phyloP scores from a whole-genome alignment of 768 basidiomycete species.

The Pleurotus eryngii region DNA sequence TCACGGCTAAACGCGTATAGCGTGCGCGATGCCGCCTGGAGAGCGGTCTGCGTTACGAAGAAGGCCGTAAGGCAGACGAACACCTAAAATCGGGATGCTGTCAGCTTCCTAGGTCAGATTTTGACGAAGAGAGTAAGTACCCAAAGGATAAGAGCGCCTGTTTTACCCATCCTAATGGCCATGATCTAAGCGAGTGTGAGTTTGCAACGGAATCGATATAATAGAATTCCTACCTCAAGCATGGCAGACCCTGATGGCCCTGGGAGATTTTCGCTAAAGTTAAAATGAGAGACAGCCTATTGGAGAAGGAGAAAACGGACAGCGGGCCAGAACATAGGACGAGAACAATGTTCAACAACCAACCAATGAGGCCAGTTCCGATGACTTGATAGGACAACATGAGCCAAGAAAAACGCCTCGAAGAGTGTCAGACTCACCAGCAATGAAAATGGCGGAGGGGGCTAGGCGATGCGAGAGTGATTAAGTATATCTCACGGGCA shows the following conservation, averaged over 20 bases:
- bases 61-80: constrained; percentile 85
- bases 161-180: constrained; percentile 69
- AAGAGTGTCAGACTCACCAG: constrained; percentile 29
- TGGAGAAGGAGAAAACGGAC: constrained; percentile 33
- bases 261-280: constrained; percentile 56
- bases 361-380: constrained; percentile 75
- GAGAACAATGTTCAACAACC: constrained; percentile 84
- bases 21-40: constrained; percentile 80
- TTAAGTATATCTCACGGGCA: background rate
- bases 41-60: constrained; percentile 76
- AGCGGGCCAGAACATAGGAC: constrained; percentile 81
- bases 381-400: constrained; percentile 41
- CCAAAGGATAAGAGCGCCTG: constrained; percentile 78
- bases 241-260: constrained; percentile 72
- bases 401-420: background rate
- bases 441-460: constrained; percentile 60
- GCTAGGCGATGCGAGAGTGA: constrained; percentile 23
- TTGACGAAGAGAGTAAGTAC: constrained; percentile 26
- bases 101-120: too few species aligned
- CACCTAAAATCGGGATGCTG: constrained; percentile 29
- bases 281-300: constrained; percentile 10
- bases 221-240: constrained; percentile 43
- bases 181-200: constrained; percentile 53
- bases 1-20: constrained; percentile 86
- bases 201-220: background rate